Evolutionary conservation across 2,329 filamentous ascomycete genomes (phyloP).

Genomic region (Pestalotiopsis sp.): DNA sequence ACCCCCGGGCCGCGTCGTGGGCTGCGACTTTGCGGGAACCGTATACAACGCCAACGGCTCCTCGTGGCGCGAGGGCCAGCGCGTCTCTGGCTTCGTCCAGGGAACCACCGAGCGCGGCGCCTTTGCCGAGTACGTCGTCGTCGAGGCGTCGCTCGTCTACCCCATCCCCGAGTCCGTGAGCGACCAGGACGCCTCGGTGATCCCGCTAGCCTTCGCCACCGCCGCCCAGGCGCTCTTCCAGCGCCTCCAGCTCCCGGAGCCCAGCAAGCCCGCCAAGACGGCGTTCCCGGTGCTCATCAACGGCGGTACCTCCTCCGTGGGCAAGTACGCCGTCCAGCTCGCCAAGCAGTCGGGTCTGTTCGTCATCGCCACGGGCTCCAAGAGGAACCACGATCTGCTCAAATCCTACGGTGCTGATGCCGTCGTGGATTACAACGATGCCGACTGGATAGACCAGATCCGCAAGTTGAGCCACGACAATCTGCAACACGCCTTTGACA

Average conservation of each 20-base stretch:
- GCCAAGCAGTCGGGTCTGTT: slow-evolving; percentile 26
- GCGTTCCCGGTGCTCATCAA: slow-evolving; percentile 33
- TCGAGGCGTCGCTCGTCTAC: slow-evolving; percentile 28
- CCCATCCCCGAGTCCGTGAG: slow-evolving; percentile 28
- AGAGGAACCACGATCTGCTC: slow-evolving; percentile 26
- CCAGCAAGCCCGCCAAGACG: slow-evolving; percentile 27
- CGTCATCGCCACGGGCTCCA: slow-evolving; percentile 28
- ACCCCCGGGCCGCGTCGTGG: slow-evolving; percentile 27
- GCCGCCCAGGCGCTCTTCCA: slow-evolving; percentile 39
- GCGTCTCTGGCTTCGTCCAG: slow-evolving; percentile 35
- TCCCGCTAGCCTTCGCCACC: slow-evolving; percentile 43
- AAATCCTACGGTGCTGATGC: slow-evolving; percentile 26
- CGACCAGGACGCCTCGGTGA: slow-evolving; percentile 26
- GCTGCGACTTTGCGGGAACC: slow-evolving; percentile 37
- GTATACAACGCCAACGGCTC: slow-evolving; percentile 31
- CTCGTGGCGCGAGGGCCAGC: slow-evolving; percentile 30
- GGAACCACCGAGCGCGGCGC: slow-evolving; percentile 29
- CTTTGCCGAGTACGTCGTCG: slow-evolving; percentile 31
- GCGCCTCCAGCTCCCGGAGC: slow-evolving; percentile 31
- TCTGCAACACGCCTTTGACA: slow-evolving; percentile 30
- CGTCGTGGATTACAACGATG: slow-evolving; percentile 39
- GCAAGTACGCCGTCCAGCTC: slow-evolving; percentile 29
- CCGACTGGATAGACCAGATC: slow-evolving; percentile 54
- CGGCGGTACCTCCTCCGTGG: slow-evolving; percentile 28
- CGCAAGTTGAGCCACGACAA: slow-evolving; percentile 66